A percentile compares a stretch with the other conserved stretches of the same genome.
These are phyloP conservation scores for Artomyces pyxidatus DNA, from an alignment of 768 basidiomycete genomes.

Conservation along the genomic window DNA sequence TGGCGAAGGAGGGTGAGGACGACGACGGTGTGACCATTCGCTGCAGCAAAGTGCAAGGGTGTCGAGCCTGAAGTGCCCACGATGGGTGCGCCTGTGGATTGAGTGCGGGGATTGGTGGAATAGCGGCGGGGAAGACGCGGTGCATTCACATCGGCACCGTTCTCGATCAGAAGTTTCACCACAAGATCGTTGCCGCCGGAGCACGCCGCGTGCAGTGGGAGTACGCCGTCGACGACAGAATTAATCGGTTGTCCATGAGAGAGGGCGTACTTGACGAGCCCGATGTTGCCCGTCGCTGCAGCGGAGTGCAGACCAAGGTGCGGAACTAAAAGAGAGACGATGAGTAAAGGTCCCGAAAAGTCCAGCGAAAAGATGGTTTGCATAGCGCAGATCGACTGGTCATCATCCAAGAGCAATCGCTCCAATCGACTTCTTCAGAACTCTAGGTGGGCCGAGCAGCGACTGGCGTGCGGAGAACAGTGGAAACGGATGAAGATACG, in stretches of 20 bases:
- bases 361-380: no score
- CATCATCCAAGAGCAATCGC: no score
- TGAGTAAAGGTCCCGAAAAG: no score
- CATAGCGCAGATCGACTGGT: no score
- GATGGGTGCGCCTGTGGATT: slow-evolving; percentile 64
- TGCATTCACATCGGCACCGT: slow-evolving; percentile 97
- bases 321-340: no score
- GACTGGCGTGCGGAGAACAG: not conserved
- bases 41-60: slow-evolving; percentile 93
- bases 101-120: slow-evolving; percentile 58
- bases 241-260: slow-evolving; percentile 94
- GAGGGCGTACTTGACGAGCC: slow-evolving; percentile 88
- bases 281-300: slow-evolving; percentile 80
- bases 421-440: no score
- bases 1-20: slow-evolving; percentile 74
- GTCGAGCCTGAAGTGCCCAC: slow-evolving; percentile 84
- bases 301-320: slow-evolving; percentile 72
- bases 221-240: slow-evolving; percentile 89
- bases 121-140: slow-evolving; percentile 75
- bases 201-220: slow-evolving; percentile 93
- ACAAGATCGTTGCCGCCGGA: slow-evolving; percentile 86
- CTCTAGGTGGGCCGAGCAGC: no score
- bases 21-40: slow-evolving; percentile 81
- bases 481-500: slow-evolving; percentile 13
- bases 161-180: slow-evolving; percentile 81